Base-by-base conservation (phyloP, 305 asterid species). In the Fraxinus greggii region DNA sequence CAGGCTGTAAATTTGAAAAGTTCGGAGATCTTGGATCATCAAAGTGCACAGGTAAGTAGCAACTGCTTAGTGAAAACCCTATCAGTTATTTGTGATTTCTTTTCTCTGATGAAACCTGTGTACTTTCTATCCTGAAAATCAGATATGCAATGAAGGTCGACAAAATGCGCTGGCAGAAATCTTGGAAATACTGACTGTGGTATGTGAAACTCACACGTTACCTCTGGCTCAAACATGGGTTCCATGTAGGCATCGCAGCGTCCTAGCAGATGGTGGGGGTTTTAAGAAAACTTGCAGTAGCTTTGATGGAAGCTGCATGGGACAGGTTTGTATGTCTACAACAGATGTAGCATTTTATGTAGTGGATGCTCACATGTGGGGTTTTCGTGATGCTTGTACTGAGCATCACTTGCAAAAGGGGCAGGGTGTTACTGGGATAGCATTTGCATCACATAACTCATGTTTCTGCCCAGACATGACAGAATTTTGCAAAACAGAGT, bases 221-320 rank as follows among this genome's bases (percentile, higher is more conserved):
- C 98, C 99, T n/a, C 91, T 95, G 63, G 99, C 99, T 85, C 98
- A 93, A 88, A 95, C 98, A 1, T 95, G 99, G 99, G 93, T 93
- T 65, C 98, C 99, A 4, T 95, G 98, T 87, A 83, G 88, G 83
- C 97, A 93, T 79, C 92, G 97, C 42, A 95, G 88, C 65, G 89
- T 94, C 80, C 89, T 95, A 61, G 95, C 97, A 40, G 86, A 89
- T 56, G 97, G 97, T 3, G 97, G 99, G 6, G 97, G 97, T 77
- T 88, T 92, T 72, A 91, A 87, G 93, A 92, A 95, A 90, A 90
- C 88, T 61, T 95, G 99, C 91, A 91, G 97, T 70, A 95, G 97
- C 91, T 92, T 93, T 70, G 97, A 94, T 29, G 97, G 98, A 78
- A 91, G 94, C 86, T 95, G 98, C 88, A 92, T 90, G 94, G 98